Percentiles rank a stretch among this genome's conserved stretches.
These are phyloP conservation scores for Kwoniella sp. DNA, from an alignment of 768 basidiomycete genomes.

Conservation along the genomic window DNA sequence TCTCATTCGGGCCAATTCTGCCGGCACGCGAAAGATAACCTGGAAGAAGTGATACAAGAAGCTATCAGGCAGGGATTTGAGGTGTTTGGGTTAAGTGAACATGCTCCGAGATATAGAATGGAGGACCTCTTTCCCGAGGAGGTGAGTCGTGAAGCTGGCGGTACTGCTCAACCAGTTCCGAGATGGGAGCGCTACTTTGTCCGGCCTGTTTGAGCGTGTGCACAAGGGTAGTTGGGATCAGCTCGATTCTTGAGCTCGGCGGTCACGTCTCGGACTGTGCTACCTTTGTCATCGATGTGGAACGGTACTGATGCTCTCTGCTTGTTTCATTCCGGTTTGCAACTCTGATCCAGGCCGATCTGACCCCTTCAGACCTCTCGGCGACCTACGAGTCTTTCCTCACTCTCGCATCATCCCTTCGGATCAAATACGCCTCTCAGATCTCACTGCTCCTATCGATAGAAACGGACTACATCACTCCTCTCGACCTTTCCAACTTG, in stretches of 20 bases:
- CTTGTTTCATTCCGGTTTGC: no score
- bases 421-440: slow-evolving; percentile 63
- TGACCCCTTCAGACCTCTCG: slow-evolving; percentile 62
- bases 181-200: background rate
- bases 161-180: no score
- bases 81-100: slow-evolving; percentile 86
- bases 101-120: slow-evolving; percentile 80
- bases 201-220: background rate
- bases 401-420: slow-evolving; percentile 75
- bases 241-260: no score
- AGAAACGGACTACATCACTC: slow-evolving; percentile 87
- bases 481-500: slow-evolving; percentile 66
- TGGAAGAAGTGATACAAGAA: slow-evolving; percentile 78
- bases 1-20: slow-evolving; percentile 94
- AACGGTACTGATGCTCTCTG: background rate
- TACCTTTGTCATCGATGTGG: no score
- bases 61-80: slow-evolving; percentile 78
- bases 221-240: no score
- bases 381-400: slow-evolving; percentile 74
- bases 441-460: slow-evolving; percentile 83
- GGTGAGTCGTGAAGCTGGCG: slow-evolving; percentile 59
- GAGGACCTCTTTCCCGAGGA: slow-evolving; percentile 94
- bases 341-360: slow-evolving; percentile 67
- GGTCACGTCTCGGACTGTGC: no score
- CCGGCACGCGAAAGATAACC: slow-evolving; percentile 76